Evolutionary conservation across 352 stramenopile species (phyloP), one percentile per base, ranked within the genome.

Genomic region (Globisporangium cylindrosporum): DNA sequence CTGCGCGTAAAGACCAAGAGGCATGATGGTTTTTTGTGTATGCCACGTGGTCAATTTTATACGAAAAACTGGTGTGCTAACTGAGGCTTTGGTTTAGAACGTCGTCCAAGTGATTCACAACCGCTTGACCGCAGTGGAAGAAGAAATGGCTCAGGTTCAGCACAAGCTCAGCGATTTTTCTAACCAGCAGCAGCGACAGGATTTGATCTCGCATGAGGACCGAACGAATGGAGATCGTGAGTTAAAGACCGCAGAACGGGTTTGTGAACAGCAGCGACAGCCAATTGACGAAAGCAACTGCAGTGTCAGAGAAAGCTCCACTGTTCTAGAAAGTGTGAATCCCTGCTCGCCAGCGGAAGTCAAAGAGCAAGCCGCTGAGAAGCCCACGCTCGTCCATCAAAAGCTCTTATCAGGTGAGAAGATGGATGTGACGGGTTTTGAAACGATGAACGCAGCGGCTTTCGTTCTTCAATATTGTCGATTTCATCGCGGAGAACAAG

Each of bases 401-500:
- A 71, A 27, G 24, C 48, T 62, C 1, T 25, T 59, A n/a, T 66
- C 49, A 0, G 59, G 53, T 29, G 24, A 48, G 15, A 66, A 57
- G 22, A 54, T 54, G 55, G 62, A 68, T 12, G 32, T 69, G 14
- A 55, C 51, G 7, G 62, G 54, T 20, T 48, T 69, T 20, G 43
- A 51, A 20, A 54, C 20, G 7, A 56, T 69, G 62, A 69, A 69
- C n/a, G 34, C 43, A 9, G 55, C 29, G 24, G 41, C 67, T 18
- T 64, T 59, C 27, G 67, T 60, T 32, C 60, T 72, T 4, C 61
- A 72, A 32, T 64, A 59, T 53, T 66, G 59, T 12, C 67, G 67
- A 3, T 60, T 72, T 18, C 51, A 60, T 34, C 55, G 43, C 4
- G 41, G 38, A 29, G 14, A 51, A 2, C 51, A 57, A n/a, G 67